Evolutionary conservation across 1,284 basidiomycete species (phyloP), one percentile per base, ranked within the genome.

Genomic region (Veloporphyrellus conicus): DNA sequence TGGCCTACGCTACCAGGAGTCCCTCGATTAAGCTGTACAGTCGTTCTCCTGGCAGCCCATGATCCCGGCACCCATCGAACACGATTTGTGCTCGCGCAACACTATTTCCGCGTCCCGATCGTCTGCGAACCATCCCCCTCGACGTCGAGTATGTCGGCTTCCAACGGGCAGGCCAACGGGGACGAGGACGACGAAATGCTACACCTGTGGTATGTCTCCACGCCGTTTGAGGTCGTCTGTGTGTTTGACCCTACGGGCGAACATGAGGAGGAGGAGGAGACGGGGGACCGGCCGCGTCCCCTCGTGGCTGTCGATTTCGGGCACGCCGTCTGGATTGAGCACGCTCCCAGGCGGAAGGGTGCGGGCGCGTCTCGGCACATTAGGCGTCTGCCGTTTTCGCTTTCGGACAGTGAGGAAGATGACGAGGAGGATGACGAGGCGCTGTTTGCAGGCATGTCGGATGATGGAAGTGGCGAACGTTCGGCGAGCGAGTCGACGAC

Each of bases 301-400:
- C 72, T 87, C 10, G 77, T 87, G 20, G 84, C 84, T 1, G 83
- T 87, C n/a, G 84, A 87, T 63, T 87, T 87, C 64, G 84, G 84
- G 28, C 82, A 84, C 57, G 84, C 84, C 18, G 83, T 82, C 36
- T 86, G 84, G 83, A 73, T 87, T 41, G 84, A 86, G 59, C 79
- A 79, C 59, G 60, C 68, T 18, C n/a, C n/a, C n/a, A n/a, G n/a
- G 72, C 72, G 37, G 66, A 68, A n/a, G 38, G 58, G 58, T 9
- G 63, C 57, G 20, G 61, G 61, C 32, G 54, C 63, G 6, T 66
- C 66, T 12, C 50, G 54, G 10, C 52, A 64, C 6, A 45, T 60
- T 3, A 47, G 45, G 1, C 49, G 54, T n/a, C 43, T 50, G 3
- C 28, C 47, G 1, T 45, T 45, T 45, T 47, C 47, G 1, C 44